phyloP scores from a whole-genome alignment of 345 rosid species.

The Arabidopsis suecica region DNA sequence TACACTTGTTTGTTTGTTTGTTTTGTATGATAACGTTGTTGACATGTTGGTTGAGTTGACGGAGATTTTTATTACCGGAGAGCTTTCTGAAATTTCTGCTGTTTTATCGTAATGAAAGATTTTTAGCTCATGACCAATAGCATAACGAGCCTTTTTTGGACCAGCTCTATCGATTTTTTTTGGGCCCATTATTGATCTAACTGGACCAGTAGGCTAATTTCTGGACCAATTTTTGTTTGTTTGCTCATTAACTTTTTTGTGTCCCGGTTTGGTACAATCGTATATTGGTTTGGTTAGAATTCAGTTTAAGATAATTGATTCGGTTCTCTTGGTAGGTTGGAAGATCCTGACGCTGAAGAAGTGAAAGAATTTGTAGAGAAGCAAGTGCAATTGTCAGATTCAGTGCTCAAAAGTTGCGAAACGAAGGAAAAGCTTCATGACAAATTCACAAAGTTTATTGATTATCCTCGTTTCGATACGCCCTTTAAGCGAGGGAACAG shows the following conservation, averaged over 20 bases:
- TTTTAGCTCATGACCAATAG: constrained; percentile 27
- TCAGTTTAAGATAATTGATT: background rate
- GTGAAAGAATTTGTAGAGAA: constrained; percentile 73
- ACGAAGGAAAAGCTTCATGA: constrained; percentile 62
- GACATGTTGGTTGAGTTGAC: constrained; percentile 2
- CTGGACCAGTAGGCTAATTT: constrained; percentile 27
- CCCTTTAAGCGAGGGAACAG: constrained; percentile 71
- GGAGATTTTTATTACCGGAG: constrained; percentile 8
- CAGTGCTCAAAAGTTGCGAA: constrained; percentile 66
- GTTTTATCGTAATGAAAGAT: background rate
- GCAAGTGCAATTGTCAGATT: constrained; percentile 70
- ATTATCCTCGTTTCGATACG: constrained; percentile 80
- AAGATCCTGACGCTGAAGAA: constrained; percentile 87
- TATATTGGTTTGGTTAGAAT: background rate
- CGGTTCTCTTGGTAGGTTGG: constrained; percentile 57
- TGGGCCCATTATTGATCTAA: constrained; percentile 30
- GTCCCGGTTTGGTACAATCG: constrained; percentile 21
- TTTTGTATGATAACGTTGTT: background rate
- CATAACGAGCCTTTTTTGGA: constrained; percentile 31
- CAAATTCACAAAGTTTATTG: constrained; percentile 65
- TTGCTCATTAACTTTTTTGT: background rate
- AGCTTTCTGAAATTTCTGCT: constrained; percentile 11
- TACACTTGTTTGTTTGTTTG: background rate
- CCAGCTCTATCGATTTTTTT: constrained; percentile 4
- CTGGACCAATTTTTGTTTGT: constrained; percentile 34